A percentile compares a stretch with the other conserved stretches of the same genome.
These are phyloP conservation scores for Hysterium pulicare DNA, from an alignment of 2,329 filamentous ascomycete genomes.

Conservation along the genomic window DNA sequence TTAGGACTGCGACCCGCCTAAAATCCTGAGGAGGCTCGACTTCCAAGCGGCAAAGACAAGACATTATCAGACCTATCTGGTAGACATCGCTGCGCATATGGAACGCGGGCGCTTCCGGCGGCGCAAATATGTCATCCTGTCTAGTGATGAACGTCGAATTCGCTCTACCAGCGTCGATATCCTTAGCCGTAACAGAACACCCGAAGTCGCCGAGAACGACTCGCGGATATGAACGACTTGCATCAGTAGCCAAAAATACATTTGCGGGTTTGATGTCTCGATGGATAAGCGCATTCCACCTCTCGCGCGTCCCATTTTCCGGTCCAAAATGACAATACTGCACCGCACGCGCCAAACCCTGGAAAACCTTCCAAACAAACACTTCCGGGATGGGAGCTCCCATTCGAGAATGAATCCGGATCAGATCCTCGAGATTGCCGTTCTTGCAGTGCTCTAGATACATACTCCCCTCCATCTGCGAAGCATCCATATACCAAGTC, in stretches of 20 bases:
- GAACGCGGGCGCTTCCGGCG: not conserved
- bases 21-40: too few relatives aligned
- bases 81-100: not conserved
- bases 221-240: not conserved
- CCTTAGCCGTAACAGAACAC: not conserved
- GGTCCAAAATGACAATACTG: not conserved
- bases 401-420: not conserved
- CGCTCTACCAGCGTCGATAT: not conserved
- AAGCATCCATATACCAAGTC: not conserved
- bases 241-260: not conserved
- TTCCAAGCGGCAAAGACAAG: not conserved
- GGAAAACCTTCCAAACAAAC: not conserved
- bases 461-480: not conserved
- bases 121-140: not conserved
- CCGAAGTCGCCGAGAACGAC: conserved; percentile 1
- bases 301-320: not conserved
- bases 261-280: conserved; percentile 2
- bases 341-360: not conserved
- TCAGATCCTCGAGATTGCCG: not conserved
- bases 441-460: not conserved
- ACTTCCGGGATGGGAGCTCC: not conserved
- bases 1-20: too few relatives aligned
- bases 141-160: not conserved
- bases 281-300: not conserved
- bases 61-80: not conserved